Conservation (phyloP, 306 rosid species). For the Acacia confusa region DNA sequence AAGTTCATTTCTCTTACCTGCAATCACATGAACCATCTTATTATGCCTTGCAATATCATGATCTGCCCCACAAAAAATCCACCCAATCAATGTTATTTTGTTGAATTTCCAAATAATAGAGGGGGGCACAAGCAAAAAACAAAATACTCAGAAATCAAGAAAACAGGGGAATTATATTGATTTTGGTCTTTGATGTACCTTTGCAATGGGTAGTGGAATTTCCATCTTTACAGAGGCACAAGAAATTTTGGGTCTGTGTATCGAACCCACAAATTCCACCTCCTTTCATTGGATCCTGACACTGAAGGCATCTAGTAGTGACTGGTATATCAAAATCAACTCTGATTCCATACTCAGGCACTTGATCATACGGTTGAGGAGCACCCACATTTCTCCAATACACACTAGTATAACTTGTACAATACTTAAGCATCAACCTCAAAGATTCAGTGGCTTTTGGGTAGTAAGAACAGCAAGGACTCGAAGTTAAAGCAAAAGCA, state of each 20-base stretch:
- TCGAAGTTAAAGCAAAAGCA: slow-evolving; percentile 41
- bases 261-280: slow-evolving; percentile 90
- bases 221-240: slow-evolving; percentile 69
- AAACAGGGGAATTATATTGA: background rate
- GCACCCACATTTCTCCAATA: slow-evolving; percentile 83
- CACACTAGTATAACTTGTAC: slow-evolving; percentile 77
- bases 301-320: slow-evolving; percentile 75
- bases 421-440: slow-evolving; percentile 74
- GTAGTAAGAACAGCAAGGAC: slow-evolving; percentile 82
- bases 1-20: slow-evolving; percentile 54
- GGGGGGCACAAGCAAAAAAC: background rate
- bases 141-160: background rate
- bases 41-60: slow-evolving; percentile 42
- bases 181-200: slow-evolving; percentile 41
- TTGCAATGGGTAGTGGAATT: slow-evolving; percentile 80
- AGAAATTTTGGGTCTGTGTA: slow-evolving; percentile 46
- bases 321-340: slow-evolving; percentile 83
- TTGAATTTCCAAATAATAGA: background rate
- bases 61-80: slow-evolving; percentile 56
- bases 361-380: slow-evolving; percentile 77
- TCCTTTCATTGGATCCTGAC: slow-evolving; percentile 77
- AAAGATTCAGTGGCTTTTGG: slow-evolving; percentile 83
- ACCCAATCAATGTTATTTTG: background rate
- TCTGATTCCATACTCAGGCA: slow-evolving; percentile 82
- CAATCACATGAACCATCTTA: slow-evolving; percentile 60